These are phyloP conservation scores for Salix udensis DNA, from an alignment of 345 rosid genomes.

Conservation along the genomic window DNA sequence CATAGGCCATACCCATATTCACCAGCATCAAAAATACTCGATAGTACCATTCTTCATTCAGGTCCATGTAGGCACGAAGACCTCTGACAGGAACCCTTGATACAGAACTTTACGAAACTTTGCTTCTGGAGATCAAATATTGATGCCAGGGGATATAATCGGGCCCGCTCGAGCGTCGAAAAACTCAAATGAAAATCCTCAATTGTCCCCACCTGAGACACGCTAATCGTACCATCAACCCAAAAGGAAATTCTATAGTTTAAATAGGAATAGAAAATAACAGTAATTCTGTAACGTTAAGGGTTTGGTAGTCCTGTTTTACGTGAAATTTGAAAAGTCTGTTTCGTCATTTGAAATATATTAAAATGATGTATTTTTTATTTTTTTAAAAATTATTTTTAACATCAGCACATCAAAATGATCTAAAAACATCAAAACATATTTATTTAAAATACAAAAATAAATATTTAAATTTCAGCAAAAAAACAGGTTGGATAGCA, in stretches of 20 bases:
- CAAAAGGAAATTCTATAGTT: background rate
- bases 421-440: no score
- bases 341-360: no score
- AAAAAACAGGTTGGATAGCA: no score
- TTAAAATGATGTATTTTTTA: no score
- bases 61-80: constrained; percentile 4
- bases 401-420: no score
- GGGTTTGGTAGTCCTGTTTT: no score
- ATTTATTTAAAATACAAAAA: no score
- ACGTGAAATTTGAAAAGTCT: no score
- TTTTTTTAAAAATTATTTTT: no score
- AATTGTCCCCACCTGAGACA: background rate
- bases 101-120: background rate
- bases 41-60: background rate
- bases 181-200: background rate
- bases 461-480: no score
- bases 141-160: background rate
- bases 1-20: background rate
- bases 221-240: background rate
- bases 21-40: background rate
- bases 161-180: background rate
- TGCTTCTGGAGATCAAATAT: background rate
- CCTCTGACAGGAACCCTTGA: background rate
- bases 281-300: no score
- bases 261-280: background rate